These are phyloP conservation scores for Debaryomyces fabryi DNA, from an alignment of 1,139 yeast species.

Conservation along the genomic window DNA sequence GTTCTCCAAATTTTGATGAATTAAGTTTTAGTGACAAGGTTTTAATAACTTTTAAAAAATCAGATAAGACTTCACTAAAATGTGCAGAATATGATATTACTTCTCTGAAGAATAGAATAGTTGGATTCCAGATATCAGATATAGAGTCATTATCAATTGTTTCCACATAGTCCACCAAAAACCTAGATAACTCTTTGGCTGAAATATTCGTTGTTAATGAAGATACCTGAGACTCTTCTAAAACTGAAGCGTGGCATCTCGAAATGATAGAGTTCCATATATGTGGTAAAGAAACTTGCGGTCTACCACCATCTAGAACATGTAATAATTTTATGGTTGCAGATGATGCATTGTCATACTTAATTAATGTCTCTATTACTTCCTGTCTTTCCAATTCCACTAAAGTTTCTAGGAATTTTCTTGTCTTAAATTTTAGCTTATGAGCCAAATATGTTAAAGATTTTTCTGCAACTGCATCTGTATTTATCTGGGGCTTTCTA, in stretches of 20 bases:
- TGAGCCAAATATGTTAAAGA: constrained; percentile 65
- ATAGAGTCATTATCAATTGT: constrained; percentile 75
- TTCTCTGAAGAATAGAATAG: constrained; percentile 62
- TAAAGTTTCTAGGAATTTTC: constrained; percentile 68
- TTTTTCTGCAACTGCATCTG: constrained; percentile 28
- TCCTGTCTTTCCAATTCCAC: constrained; percentile 74
- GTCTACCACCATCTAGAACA: constrained; percentile 82
- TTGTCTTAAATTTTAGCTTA: constrained; percentile 71
- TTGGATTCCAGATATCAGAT: constrained; percentile 70
- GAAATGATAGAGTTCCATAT: constrained; percentile 57
- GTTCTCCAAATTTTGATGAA: constrained; percentile 62
- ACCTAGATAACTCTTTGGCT: constrained; percentile 47
- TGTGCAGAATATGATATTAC: constrained; percentile 49
- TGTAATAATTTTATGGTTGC: constrained; percentile 56
- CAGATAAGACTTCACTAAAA: constrained; percentile 55
- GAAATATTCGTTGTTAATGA: constrained; percentile 46
- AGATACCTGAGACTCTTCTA: constrained; percentile 41
- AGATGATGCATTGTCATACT: constrained; percentile 27
- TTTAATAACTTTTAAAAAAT: constrained; percentile 52
- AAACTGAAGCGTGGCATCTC: constrained; percentile 33
- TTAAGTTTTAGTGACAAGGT: constrained; percentile 58
- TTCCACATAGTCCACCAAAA: constrained; percentile 59
- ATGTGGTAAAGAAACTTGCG: constrained; percentile 73
- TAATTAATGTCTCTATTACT: constrained; percentile 65
- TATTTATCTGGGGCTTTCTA: constrained; percentile 32